Evolutionary conservation across 2,329 filamentous ascomycete genomes (phyloP), one percentile per base, ranked within the genome.

Genomic region (Sporothrix sp.): DNA sequence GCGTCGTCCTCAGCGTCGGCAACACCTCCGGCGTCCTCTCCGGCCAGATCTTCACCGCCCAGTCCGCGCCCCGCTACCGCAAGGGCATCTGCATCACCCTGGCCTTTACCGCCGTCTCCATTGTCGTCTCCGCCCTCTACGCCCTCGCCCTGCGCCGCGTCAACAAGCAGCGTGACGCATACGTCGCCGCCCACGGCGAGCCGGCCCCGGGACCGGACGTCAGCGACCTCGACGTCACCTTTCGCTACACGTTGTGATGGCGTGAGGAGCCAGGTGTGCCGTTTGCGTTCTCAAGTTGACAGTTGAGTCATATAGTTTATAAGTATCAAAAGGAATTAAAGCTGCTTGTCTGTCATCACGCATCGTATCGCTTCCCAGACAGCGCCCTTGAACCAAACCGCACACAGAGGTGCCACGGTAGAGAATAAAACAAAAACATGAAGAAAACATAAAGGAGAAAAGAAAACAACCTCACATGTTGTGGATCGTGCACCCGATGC

Each of bases 401-500:
- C n/a, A n/a, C n/a, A n/a, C n/a, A n/a, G n/a, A n/a, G n/a, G n/a
- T n/a, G n/a, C n/a, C n/a, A n/a, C n/a, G n/a, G n/a, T n/a, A n/a
- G n/a, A n/a, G n/a, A n/a, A n/a, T n/a, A n/a, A n/a, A n/a, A n/a
- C n/a, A n/a, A n/a, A n/a, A n/a, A n/a, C n/a, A n/a, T n/a, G n/a
- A n/a, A n/a, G n/a, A n/a, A n/a, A n/a, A n/a, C n/a, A n/a, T n/a
- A n/a, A n/a, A n/a, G n/a, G n/a, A n/a, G n/a, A n/a, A n/a, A n/a
- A n/a, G n/a, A n/a, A n/a, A n/a, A n/a, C n/a, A n/a, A n/a, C n/a
- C n/a, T n/a, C n/a, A n/a, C n/a, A 52, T 49, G 57, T 85, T 85
- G 83, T 11, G 82, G 80, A 61, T 85, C 5, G 79, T 72, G 60
- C 83, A 87, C 10, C 81, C 82, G 32, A 85, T 68, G 60, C 83